Evolutionary conservation across 2,329 filamentous ascomycete species (phyloP), one percentile per base, ranked within the genome.

Genomic region (Sclerotinia borealis): DNA sequence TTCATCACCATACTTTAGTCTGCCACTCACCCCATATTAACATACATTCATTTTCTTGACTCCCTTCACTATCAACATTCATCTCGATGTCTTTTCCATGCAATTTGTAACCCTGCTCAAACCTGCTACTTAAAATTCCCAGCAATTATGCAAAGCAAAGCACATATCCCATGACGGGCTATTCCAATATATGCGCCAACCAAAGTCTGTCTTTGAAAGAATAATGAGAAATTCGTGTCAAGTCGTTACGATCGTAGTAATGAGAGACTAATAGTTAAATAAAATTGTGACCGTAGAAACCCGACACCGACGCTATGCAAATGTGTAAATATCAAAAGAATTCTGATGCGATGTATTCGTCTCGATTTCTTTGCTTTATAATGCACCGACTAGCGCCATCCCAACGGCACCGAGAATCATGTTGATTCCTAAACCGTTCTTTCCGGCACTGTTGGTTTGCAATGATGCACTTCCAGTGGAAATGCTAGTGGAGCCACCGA

Each of bases 351-450:
- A 43, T 49, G 63, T 45, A 9, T 29, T 62, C 37, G 48, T 56
- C 39, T n/a, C 43, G 37, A 34, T 15, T 27, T 19, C 9, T 61
- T 51, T 17, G 34, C 61, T 34, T 64, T 66, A 72, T 66, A 69
- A 64, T 37, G 59, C 65, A 51, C 64, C 68, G 11, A 66, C 63
- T 34, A 67, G 66, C 25, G 58, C 60, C 47, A 69, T 65, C 5
- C 69, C 68, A 29, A 71, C 25, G 9, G 64, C 70, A 63, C 69
- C 68, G 2, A 71, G n/a, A 22, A 71, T 25, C 37, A 68, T 65
- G 19, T 62, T 68, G 37, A 71, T 37, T 3, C 64, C 69, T 22
- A 66, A 11, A 25, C 27, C 45, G 27, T 67, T 68, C 13, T 52
- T 63, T 27, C 43, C 58, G 34, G 66, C 71, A 19, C 48, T 65